Evolutionary conservation across 768 basidiomycete genomes (phyloP).

Genomic region (button mushroom (Agaricus bisporus)): DNA sequence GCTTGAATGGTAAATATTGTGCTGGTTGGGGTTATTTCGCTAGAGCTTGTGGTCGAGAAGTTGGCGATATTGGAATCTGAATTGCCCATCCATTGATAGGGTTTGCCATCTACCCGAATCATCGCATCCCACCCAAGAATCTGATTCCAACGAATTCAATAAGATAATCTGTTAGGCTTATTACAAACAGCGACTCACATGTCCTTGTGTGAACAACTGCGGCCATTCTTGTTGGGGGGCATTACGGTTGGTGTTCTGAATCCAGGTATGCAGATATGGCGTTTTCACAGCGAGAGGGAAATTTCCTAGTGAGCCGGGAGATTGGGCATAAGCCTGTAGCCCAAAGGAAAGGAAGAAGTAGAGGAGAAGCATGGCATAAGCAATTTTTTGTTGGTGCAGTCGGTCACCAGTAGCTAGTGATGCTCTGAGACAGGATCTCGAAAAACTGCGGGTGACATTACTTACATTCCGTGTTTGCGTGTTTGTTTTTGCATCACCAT

Average conservation of each 20-base stretch:
- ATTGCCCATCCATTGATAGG: conserved; percentile 40
- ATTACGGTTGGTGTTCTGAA: not conserved
- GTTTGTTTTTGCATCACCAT: too few species aligned
- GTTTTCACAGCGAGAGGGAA: conserved; percentile 3
- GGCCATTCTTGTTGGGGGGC: not conserved
- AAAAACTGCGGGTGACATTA: too few species aligned
- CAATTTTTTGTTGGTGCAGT: too few species aligned
- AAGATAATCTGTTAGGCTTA: too few species aligned
- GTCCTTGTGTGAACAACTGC: not conserved
- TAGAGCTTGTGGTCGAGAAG: conserved; percentile 12
- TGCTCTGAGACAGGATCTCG: too few species aligned
- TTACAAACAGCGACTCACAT: not conserved
- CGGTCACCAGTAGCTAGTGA: too few species aligned
- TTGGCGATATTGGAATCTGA: conserved; percentile 13
- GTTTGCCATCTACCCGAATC: conserved; percentile 37
- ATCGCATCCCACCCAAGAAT: conserved; percentile 45
- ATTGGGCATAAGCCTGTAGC: not conserved
- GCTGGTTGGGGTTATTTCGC: conserved; percentile 45
- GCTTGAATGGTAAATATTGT: conserved; percentile 44
- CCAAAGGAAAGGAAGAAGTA: too few species aligned
- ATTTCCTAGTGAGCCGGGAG: not conserved
- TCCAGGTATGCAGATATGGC: conserved; percentile 3
- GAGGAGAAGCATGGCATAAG: too few species aligned
- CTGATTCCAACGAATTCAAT: conserved; percentile 16
- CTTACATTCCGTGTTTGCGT: too few species aligned